phyloP scores from a whole-genome alignment of 305 asterid genomes.

The Fraxinus latifolia region DNA sequence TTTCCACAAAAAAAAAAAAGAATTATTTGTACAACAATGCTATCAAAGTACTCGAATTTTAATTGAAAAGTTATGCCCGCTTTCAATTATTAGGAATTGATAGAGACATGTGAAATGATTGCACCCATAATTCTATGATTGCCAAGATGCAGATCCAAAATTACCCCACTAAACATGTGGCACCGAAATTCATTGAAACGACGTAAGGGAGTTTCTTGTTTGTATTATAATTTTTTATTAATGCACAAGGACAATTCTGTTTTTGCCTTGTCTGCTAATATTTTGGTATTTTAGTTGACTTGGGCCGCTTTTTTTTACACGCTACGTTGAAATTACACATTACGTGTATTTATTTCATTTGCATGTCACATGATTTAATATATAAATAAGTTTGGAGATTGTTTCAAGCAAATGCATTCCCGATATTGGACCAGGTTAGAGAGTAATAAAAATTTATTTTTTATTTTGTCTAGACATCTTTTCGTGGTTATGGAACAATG shows the following conservation, averaged over 20 bases:
- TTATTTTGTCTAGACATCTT: neutral
- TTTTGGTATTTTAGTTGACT: neutral
- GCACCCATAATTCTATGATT: neutral
- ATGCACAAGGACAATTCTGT: neutral
- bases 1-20: neutral
- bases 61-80: neutral
- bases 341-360: neutral
- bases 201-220: neutral
- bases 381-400: neutral
- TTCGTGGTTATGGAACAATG: neutral
- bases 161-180: conserved; percentile 3
- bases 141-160: neutral
- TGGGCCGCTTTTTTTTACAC: neutral
- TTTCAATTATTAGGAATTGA: neutral
- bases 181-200: neutral
- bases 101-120: neutral
- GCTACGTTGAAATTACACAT: neutral
- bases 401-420: neutral
- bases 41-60: conserved; percentile 1
- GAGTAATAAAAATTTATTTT: neutral
- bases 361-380: neutral
- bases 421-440: neutral
- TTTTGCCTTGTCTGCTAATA: neutral
- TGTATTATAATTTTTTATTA: no score
- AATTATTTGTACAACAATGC: neutral